These are phyloP conservation scores for Chrysochromulina parva DNA, from an alignment of 78 protist species.

Conservation along the genomic window DNA sequence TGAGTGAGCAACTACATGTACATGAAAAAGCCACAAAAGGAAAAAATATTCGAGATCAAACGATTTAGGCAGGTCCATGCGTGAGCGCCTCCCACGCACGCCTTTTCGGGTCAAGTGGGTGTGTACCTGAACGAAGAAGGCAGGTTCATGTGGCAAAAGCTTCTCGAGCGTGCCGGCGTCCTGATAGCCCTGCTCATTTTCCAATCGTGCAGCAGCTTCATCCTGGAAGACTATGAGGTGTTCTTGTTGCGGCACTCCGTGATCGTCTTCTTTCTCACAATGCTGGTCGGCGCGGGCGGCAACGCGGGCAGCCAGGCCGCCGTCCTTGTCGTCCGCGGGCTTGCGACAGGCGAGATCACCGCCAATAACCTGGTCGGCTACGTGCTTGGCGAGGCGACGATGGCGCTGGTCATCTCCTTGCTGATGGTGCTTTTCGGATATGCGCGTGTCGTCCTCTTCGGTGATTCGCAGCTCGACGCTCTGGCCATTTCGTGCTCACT, in stretches of 20 bases:
- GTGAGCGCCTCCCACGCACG: too few species aligned
- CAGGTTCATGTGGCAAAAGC: too few species aligned
- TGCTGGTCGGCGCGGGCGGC: constrained; percentile 59
- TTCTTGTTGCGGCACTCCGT: constrained; percentile 27
- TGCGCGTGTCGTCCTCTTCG: constrained; percentile 25
- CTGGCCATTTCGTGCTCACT: constrained; percentile 29
- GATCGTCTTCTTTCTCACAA: constrained; percentile 44
- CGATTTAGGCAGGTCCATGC: too few species aligned
- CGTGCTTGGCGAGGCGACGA: not conserved
- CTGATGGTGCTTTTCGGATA: not conserved
- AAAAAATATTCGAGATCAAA: too few species aligned
- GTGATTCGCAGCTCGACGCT: not conserved
- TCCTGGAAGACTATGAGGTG: constrained; percentile 25
- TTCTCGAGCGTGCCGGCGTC: too few species aligned
- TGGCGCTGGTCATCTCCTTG: not conserved
- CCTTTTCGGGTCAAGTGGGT: too few species aligned
- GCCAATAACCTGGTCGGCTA: not conserved
- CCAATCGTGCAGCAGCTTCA: constrained; percentile 10
- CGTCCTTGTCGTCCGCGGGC: constrained; percentile 17
- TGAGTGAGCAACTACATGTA: too few species aligned
- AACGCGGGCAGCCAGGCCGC: constrained; percentile 51
- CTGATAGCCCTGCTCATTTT: constrained; percentile 38
- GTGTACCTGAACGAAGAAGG: too few species aligned
- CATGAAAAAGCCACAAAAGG: too few species aligned
- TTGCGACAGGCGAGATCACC: not conserved